Percentiles rank a stretch among this genome's conserved stretches.
Conservation (phyloP, 192 early-diverging fungal species). For the Lobosporangium transversale region DNA sequence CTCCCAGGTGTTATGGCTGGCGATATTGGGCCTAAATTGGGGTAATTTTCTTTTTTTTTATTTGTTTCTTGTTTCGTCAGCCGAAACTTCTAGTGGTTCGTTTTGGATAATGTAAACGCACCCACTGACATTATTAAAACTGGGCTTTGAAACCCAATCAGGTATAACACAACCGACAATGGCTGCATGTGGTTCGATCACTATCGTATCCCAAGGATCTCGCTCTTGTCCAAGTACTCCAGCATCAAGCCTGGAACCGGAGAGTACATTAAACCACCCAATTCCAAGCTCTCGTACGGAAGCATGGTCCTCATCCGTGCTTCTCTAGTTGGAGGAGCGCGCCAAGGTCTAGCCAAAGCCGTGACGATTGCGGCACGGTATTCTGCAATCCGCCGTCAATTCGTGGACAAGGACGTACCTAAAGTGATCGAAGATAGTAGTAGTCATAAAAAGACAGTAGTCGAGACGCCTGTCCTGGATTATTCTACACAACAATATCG, state of each 20-base stretch:
- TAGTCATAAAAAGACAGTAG: too few species aligned
- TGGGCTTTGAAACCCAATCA: slow-evolving; percentile 2
- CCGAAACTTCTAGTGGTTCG: too few species aligned
- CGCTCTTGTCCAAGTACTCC: slow-evolving; percentile 81
- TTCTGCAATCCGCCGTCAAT: slow-evolving; percentile 77
- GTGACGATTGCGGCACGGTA: slow-evolving; percentile 78
- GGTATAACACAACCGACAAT: slow-evolving; percentile 85
- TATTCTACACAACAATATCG: slow-evolving; percentile 83
- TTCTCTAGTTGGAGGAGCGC: slow-evolving; percentile 71
- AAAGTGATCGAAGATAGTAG: slow-evolving; percentile 50
- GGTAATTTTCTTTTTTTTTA: slow-evolving; percentile 44
- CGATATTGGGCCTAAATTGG: slow-evolving; percentile 90
- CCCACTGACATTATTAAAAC: background rate
- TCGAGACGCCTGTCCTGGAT: slow-evolving; percentile 77
- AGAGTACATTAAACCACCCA: slow-evolving; percentile 75
- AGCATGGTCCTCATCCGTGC: slow-evolving; percentile 89
- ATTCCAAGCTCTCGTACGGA: slow-evolving; percentile 84
- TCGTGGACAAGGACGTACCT: slow-evolving; percentile 65
- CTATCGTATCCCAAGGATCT: slow-evolving; percentile 79
- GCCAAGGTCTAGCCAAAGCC: slow-evolving; percentile 72
- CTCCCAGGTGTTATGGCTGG: slow-evolving; percentile 82
- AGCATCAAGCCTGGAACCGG: slow-evolving; percentile 73
- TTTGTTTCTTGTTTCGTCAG: too few species aligned
- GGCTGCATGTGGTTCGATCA: slow-evolving; percentile 87
- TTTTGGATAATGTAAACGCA: background rate